Base-by-base conservation (phyloP, 192 early-diverging fungal genomes). In the Chytriomyces sp. region DNA sequence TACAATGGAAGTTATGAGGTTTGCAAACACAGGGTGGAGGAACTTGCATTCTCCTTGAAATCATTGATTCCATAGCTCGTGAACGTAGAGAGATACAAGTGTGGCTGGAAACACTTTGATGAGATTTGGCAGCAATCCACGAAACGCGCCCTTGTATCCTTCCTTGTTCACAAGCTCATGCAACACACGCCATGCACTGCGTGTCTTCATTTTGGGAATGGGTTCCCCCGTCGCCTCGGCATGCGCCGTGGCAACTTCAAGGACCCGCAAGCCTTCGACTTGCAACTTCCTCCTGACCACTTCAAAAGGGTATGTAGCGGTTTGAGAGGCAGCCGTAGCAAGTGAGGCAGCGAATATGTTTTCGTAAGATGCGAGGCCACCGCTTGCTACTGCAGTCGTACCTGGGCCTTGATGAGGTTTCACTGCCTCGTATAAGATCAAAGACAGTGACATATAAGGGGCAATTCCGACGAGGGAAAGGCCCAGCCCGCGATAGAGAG, bases 401-500 rank as follows among this genome's bases (percentile, higher is more conserved):
- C 26, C n/a, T n/a, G 62, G 44, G 10, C 44, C 10, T 49, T n/a
- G n/a, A 1, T 44, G 17, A n/a, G 75, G 68, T 77, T 81, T 83
- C 57, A 87, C 52, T 25, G 84, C 77, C 38, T 89, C 85, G 69
- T 85, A 86, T 70, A 85, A 76, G 75, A 87, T 83, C 61, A 88
- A 89, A 77, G 84, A 88, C 34, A 87, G 72, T 62, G 82, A 82
- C 62, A 89, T 86, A 76, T 90, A 90, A 41, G 92, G 85, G 44
- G 93, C 88, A 79, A 91, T 92, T 81, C 93, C 93, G 70, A 85
- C 82, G 52, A 85, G 84, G 26, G 92, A 93, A 62, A 93, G 79
- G 73, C 82, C 84, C 78, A 93, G 92, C 82, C 93, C 93, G 79
- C 93, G 91, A 85, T 95, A 95, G 59, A 94, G 91, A 79, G 92